phyloP scores from a whole-genome alignment of 179 eudicot species.

The Camellia oleifera region DNA sequence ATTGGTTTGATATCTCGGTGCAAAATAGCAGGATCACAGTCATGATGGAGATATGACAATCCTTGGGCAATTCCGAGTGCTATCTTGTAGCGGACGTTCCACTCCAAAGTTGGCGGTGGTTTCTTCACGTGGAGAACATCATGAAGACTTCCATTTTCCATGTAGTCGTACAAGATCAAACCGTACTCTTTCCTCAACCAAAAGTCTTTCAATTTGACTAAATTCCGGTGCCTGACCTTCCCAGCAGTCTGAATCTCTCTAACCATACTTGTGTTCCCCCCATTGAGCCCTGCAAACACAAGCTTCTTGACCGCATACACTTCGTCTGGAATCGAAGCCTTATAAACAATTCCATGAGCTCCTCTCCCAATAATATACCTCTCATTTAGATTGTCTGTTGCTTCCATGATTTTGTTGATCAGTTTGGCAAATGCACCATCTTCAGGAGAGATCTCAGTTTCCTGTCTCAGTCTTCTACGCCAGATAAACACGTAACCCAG shows the following conservation, averaged over 20 bases:
- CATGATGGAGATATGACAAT: constrained; percentile 78
- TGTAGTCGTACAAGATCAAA: constrained; percentile 58
- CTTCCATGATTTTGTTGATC: constrained; percentile 52
- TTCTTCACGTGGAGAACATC: constrained; percentile 49
- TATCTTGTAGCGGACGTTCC: constrained; percentile 61
- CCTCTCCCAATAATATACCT: constrained; percentile 75
- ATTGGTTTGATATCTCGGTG: constrained; percentile 86
- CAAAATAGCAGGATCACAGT: constrained; percentile 69
- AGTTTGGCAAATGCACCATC: constrained; percentile 40
- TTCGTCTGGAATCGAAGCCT: constrained; percentile 46
- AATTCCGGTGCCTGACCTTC: constrained; percentile 68
- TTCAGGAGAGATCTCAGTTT: constrained; percentile 32
- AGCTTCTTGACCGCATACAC: constrained; percentile 79
- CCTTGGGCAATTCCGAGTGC: constrained; percentile 86
- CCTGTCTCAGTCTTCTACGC: constrained; percentile 20
- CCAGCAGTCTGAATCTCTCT: constrained; percentile 77
- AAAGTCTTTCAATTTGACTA: constrained; percentile 59
- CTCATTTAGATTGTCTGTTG: constrained; percentile 61
- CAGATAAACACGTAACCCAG: constrained; percentile 27
- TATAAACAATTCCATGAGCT: constrained; percentile 84
- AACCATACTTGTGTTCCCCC: constrained; percentile 51
- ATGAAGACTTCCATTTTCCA: constrained; percentile 82
- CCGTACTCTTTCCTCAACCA: constrained; percentile 61
- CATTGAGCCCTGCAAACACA: constrained; percentile 35
- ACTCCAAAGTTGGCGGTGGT: constrained; percentile 42